These are phyloP conservation scores for Hyaloscypha hepaticicola DNA, from an alignment of 495 filamentous ascomycete species.

Conservation along the genomic window DNA sequence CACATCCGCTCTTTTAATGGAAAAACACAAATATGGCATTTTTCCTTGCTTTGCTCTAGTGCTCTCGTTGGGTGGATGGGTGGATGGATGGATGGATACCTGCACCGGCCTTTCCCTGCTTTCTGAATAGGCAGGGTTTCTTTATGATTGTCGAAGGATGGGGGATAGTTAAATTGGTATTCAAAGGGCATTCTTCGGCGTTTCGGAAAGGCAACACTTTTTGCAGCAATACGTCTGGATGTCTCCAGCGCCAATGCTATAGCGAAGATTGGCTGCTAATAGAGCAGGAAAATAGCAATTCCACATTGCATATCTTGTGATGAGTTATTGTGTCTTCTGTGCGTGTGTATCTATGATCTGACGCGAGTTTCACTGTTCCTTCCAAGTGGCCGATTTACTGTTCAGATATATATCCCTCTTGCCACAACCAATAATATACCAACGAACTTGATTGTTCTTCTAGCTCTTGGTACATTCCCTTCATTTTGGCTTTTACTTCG, in stretches of 20 bases:
- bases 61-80: not conserved
- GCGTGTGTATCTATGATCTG: no score
- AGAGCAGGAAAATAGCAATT: not conserved
- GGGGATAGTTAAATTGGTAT: slow-evolving; percentile 6
- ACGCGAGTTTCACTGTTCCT: no score
- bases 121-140: not conserved
- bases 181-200: not conserved
- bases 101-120: not conserved
- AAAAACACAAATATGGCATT: not conserved
- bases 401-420: no score
- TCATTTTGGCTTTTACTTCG: no score
- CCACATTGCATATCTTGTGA: not conserved
- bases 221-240: not conserved
- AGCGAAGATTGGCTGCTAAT: no score
- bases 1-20: slow-evolving; percentile 1
- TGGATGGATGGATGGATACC: slow-evolving; percentile 2
- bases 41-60: not conserved
- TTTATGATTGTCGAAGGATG: slow-evolving; percentile 1
- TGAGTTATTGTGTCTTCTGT: no score
- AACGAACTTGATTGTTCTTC: no score
- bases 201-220: not conserved
- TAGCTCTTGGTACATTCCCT: no score
- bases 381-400: no score
- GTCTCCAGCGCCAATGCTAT: not conserved
- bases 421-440: no score